These are phyloP conservation scores for Fomitopsis betulina DNA, from an alignment of 1,284 basidiomycete genomes.

Conservation along the genomic window DNA sequence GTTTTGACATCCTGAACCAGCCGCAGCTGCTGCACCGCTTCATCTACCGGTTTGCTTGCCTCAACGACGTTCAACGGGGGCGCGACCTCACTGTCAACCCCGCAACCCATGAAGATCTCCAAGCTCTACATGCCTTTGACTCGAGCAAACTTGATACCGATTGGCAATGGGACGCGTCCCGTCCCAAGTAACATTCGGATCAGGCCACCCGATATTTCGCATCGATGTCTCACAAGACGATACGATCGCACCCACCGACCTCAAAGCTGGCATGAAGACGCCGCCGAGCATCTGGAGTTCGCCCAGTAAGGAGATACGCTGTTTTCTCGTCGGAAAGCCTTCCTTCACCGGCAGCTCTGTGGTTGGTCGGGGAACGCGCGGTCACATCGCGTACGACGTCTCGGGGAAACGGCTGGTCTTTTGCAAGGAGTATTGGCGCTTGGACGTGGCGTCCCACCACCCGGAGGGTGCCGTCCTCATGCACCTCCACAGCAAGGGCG, in stretches of 20 bases:
- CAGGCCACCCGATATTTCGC: background rate
- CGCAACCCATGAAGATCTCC: background rate
- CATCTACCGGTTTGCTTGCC: constrained; percentile 8
- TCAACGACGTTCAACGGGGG: constrained; percentile 3
- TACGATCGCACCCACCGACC: background rate
- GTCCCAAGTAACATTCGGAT: background rate
- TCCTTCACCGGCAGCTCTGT: background rate
- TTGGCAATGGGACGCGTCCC: background rate
- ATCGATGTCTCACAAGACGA: background rate
- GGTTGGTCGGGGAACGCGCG: background rate
- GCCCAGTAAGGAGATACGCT: background rate
- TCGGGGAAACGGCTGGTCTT: background rate
- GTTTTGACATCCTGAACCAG: constrained; percentile 3
- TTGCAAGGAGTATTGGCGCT: background rate
- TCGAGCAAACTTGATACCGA: background rate
- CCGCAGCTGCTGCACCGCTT: constrained; percentile 3
- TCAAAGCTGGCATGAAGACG: background rate
- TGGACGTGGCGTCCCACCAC: background rate
- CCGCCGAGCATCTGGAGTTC: background rate
- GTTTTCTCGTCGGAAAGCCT: background rate
- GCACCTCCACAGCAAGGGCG: background rate
- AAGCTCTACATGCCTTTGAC: background rate
- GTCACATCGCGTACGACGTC: background rate
- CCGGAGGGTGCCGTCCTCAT: background rate
- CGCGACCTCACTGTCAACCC: constrained; percentile 4